Percentiles rank a stretch among this genome's conserved stretches.
Conservation (phyloP, 1,284 basidiomycete species). For the Malassezia yamatoensis region DNA sequence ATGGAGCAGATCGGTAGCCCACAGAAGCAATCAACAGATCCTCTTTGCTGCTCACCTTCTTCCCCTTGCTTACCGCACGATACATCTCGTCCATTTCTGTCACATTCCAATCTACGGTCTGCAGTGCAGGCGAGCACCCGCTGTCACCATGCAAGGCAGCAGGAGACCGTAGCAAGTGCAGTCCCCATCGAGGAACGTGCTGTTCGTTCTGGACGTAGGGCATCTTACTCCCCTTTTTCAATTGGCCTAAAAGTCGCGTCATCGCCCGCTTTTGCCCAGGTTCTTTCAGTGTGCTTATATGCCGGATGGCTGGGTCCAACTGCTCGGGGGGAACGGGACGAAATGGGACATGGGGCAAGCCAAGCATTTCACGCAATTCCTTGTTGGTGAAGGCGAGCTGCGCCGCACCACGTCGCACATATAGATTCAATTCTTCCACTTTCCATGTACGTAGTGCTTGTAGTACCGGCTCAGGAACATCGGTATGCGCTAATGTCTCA, state of each 20-base stretch:
- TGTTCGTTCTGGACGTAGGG: neutral
- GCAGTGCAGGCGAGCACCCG: constrained; percentile 8
- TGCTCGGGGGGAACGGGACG: constrained; percentile 46
- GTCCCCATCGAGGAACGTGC: constrained; percentile 26
- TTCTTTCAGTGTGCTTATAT: constrained; percentile 26
- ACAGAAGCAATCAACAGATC: constrained; percentile 78
- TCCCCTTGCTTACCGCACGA: constrained; percentile 51
- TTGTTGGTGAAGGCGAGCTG: constrained; percentile 90
- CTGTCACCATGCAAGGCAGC: constrained; percentile 20
- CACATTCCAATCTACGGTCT: constrained; percentile 28
- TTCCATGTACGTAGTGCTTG: constrained; percentile 58
- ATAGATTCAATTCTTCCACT: constrained; percentile 68
- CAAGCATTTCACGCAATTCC: constrained; percentile 82
- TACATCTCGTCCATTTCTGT: constrained; percentile 19
- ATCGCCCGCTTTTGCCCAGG: constrained; percentile 43
- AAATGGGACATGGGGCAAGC: constrained; percentile 63
- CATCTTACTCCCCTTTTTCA: constrained; percentile 59
- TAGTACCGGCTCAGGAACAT: constrained; percentile 70
- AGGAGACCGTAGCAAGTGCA: constrained; percentile 37
- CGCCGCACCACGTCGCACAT: constrained; percentile 74
- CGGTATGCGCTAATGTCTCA: constrained; percentile 60
- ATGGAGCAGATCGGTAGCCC: constrained; percentile 69
- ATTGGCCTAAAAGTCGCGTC: constrained; percentile 55
- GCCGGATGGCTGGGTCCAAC: constrained; percentile 45
- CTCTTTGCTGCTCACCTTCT: constrained; percentile 55